A percentile compares a stretch with the other conserved stretches of the same genome.
These are phyloP conservation scores for Hypoxylon rubiginosum DNA, from an alignment of 2,329 filamentous ascomycete genomes.

Conservation along the genomic window DNA sequence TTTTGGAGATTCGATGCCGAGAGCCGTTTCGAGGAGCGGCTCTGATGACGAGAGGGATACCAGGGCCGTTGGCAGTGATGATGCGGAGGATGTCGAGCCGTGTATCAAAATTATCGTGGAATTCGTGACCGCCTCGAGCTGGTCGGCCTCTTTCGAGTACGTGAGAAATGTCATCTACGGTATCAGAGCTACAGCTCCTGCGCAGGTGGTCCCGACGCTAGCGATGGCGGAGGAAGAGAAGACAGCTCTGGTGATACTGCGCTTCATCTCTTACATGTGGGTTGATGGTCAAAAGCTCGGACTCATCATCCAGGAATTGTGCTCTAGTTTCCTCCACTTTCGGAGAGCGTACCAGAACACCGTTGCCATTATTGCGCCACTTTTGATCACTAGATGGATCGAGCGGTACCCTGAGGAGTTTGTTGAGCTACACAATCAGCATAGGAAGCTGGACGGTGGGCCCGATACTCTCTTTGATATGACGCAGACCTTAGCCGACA, in stretches of 20 bases:
- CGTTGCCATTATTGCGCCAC: conserved; percentile 71
- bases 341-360: conserved; percentile 74
- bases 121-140: conserved; percentile 75
- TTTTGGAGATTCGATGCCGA: conserved; percentile 45
- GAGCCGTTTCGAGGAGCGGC: conserved; percentile 49
- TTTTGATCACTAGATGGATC: conserved; percentile 75
- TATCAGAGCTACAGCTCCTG: conserved; percentile 60
- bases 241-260: conserved; percentile 66
- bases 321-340: conserved; percentile 76
- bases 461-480: conserved; percentile 79
- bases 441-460: conserved; percentile 73
- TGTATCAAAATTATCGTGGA: conserved; percentile 71
- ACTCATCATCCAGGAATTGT: conserved; percentile 74
- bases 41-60: conserved; percentile 57
- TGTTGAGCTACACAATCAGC: conserved; percentile 71
- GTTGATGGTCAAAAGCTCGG: conserved; percentile 73
- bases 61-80: conserved; percentile 52
- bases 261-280: conserved; percentile 74
- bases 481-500: conserved; percentile 72
- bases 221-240: conserved; percentile 64
- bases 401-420: conserved; percentile 75
- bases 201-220: conserved; percentile 57
- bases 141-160: conserved; percentile 71
- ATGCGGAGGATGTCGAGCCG: conserved; percentile 64
- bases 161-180: conserved; percentile 66